A percentile compares a stretch with the other conserved stretches of the same genome.
Conservation (phyloP, 495 filamentous ascomycete genomes). For the Annulohypoxylon bovei region DNA sequence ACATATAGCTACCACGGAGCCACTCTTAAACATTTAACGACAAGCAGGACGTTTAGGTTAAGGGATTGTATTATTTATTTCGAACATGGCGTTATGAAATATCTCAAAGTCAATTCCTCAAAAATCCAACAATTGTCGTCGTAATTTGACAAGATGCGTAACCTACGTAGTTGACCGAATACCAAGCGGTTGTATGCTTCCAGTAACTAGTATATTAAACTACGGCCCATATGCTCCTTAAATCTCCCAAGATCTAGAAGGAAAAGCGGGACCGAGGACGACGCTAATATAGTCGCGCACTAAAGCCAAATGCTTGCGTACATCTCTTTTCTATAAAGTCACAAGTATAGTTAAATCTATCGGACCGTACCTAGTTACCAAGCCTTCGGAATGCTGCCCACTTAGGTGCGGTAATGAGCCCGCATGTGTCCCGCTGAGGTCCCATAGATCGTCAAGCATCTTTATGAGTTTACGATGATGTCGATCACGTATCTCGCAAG, state of each 20-base stretch:
- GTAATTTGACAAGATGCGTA: neutral
- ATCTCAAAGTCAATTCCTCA: neutral
- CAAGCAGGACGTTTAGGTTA: no score
- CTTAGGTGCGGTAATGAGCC: neutral
- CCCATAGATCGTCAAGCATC: neutral
- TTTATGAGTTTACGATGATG: neutral
- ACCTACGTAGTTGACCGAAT: conserved; percentile 5
- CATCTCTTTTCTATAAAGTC: conserved; percentile 5
- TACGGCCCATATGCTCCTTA: conserved; percentile 16
- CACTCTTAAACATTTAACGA: neutral
- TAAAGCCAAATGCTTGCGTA: conserved; percentile 4
- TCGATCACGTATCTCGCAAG: neutral
- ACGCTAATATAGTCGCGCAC: conserved; percentile 13
- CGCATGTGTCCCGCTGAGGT: neutral
- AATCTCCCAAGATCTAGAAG: conserved; percentile 15
- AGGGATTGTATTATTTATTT: no score
- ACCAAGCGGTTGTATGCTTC: conserved; percentile 18
- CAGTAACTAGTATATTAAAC: neutral
- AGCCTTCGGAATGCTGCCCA: neutral
- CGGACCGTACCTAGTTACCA: conserved; percentile 29
- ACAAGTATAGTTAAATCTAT: neutral
- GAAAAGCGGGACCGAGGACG: neutral
- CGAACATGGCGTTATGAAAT: no score
- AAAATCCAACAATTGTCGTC: neutral
- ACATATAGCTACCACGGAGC: neutral